Percentiles rank a stretch among this genome's conserved stretches.
Conservation (phyloP, 2,329 filamentous ascomycete species). For the Ciborinia camelliae region DNA sequence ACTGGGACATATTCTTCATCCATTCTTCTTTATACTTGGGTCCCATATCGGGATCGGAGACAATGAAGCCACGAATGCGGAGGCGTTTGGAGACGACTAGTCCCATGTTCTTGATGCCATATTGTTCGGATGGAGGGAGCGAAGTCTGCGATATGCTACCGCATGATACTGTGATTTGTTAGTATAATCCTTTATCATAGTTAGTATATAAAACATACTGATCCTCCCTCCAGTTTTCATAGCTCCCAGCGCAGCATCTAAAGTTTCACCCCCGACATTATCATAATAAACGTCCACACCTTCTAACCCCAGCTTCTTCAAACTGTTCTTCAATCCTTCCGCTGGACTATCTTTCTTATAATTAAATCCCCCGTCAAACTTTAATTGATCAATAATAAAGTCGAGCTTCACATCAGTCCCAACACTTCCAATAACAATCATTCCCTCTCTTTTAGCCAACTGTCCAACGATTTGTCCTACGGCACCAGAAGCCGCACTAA, state of each 20-base stretch:
- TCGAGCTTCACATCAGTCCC: slow-evolving; percentile 71
- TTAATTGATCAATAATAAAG: slow-evolving; percentile 68
- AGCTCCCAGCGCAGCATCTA: slow-evolving; percentile 61
- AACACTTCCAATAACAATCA: slow-evolving; percentile 69
- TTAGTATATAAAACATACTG: slow-evolving; percentile 26
- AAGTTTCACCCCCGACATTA: slow-evolving; percentile 72
- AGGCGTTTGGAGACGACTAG: slow-evolving; percentile 57
- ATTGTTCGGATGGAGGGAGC: background rate
- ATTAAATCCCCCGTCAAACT: slow-evolving; percentile 72
- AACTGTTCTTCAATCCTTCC: slow-evolving; percentile 58
- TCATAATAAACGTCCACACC: slow-evolving; percentile 79
- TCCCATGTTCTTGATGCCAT: slow-evolving; percentile 47
- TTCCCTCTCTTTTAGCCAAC: slow-evolving; percentile 69
- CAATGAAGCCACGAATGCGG: slow-evolving; percentile 64
- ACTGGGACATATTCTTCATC: slow-evolving; percentile 63
- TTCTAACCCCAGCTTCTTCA: slow-evolving; percentile 52
- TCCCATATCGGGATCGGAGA: slow-evolving; percentile 57
- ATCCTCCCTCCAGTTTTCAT: slow-evolving; percentile 64
- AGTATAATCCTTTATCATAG: background rate
- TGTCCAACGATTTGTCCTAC: slow-evolving; percentile 74
- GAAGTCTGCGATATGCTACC: slow-evolving; percentile 64
- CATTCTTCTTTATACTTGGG: slow-evolving; percentile 58
- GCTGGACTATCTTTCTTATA: slow-evolving; percentile 69
- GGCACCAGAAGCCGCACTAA: slow-evolving; percentile 69
- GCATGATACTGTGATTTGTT: slow-evolving; percentile 43